A percentile compares a stretch with the other conserved stretches of the same genome.
Conservation (phyloP, 2,329 filamentous ascomycete species). For the Aspergillus cejpii region DNA sequence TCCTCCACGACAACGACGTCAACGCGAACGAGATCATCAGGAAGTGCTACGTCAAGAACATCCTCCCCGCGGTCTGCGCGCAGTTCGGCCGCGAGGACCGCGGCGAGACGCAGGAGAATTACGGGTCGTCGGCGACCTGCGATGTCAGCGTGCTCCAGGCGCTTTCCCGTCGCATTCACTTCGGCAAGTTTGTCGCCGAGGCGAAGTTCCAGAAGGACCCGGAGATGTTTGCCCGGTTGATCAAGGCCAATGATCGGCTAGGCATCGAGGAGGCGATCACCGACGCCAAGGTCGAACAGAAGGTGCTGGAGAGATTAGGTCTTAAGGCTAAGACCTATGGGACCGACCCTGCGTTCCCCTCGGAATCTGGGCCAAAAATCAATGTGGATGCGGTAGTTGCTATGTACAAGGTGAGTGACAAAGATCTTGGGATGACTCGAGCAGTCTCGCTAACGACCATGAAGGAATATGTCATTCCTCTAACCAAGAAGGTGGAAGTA, state of each 20-base stretch:
- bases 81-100: constrained; percentile 68
- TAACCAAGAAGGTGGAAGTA: constrained; percentile 98
- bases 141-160: constrained; percentile 89
- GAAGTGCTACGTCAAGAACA: constrained; percentile 70
- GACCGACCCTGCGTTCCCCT: constrained; percentile 66
- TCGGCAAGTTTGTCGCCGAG: constrained; percentile 97
- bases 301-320: constrained; percentile 77
- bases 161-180: constrained; percentile 84
- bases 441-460: background rate
- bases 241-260: constrained; percentile 68
- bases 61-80: constrained; percentile 78
- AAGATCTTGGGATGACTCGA: background rate
- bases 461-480: constrained; percentile 74
- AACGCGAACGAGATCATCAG: constrained; percentile 88
- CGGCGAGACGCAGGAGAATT: constrained; percentile 85
- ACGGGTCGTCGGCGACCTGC: constrained; percentile 83
- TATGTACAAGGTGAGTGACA: constrained; percentile 61
- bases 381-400: constrained; percentile 82
- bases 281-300: constrained; percentile 77
- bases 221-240: constrained; percentile 72
- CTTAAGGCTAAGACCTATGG: constrained; percentile 93
- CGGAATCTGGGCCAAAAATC: constrained; percentile 59
- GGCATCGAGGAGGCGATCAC: constrained; percentile 89
- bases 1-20: constrained; percentile 82
- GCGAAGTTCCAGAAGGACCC: constrained; percentile 82